Conservation (phyloP, 768 basidiomycete species). For the Trametes meyenii region DNA sequence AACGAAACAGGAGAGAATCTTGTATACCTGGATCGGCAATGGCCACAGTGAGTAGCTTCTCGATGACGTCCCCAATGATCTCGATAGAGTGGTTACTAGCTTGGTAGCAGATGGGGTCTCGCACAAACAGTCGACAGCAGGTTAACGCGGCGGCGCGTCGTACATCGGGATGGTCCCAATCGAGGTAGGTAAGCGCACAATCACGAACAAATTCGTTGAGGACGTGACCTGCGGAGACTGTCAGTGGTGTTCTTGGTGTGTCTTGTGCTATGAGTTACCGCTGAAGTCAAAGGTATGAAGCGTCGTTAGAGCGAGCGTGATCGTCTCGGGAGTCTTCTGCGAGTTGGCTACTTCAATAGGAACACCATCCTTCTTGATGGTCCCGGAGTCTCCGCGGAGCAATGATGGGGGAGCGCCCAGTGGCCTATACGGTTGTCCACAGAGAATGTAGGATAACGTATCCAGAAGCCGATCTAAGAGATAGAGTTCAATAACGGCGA, state of each 20-base stretch:
- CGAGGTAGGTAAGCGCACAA: slow-evolving; percentile 90
- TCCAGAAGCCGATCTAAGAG: slow-evolving; percentile 84
- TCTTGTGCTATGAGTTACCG: slow-evolving; percentile 48
- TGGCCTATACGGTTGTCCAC: slow-evolving; percentile 84
- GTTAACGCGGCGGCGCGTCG: slow-evolving; percentile 89
- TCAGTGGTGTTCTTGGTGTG: background rate
- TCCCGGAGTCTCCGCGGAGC: slow-evolving; percentile 53
- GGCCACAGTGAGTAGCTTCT: slow-evolving; percentile 92
- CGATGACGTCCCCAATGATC: slow-evolving; percentile 96
- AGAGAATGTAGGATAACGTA: slow-evolving; percentile 76
- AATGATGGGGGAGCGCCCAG: slow-evolving; percentile 80
- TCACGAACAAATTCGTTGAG: slow-evolving; percentile 94
- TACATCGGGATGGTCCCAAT: slow-evolving; percentile 88
- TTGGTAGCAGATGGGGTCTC: slow-evolving; percentile 95
- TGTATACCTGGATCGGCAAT: slow-evolving; percentile 89
- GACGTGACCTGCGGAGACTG: slow-evolving; percentile 69
- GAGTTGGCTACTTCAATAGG: slow-evolving; percentile 1
- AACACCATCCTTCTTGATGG: slow-evolving; percentile 47
- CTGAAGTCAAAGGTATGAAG: slow-evolving; percentile 94
- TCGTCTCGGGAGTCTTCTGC: slow-evolving; percentile 62
- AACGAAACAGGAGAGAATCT: slow-evolving; percentile 1
- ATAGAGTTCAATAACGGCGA: background rate
- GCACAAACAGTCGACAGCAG: slow-evolving; percentile 89
- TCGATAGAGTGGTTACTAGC: slow-evolving; percentile 95
- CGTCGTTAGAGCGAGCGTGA: slow-evolving; percentile 84